Evolutionary conservation across 2,329 filamentous ascomycete species (phyloP), one percentile per base, ranked within the genome.

Genomic region (Ophiostoma angusticollis): DNA sequence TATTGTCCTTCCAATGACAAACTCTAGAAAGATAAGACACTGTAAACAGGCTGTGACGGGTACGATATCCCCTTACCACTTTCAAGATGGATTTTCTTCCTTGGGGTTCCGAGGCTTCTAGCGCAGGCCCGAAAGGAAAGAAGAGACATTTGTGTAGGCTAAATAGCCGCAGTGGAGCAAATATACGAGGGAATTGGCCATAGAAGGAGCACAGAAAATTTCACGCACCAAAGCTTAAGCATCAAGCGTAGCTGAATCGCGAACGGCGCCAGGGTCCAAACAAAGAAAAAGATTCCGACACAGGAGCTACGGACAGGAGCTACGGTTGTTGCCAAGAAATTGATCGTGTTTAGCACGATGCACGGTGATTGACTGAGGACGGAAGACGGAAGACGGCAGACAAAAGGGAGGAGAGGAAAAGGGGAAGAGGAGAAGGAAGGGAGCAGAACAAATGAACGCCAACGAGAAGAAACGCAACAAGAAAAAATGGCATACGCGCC

Each of bases 111-210:
- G 23, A 6, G 13, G 23, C 18, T 27, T 14, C 30, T 39, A 34
- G 30, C 16, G 23, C 30, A 13, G 8, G 12, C 17, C 16, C 21
- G 22, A 32, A 22, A 28, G 24, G 6, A 29, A 29, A 29, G 24
- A 33, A 19, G 16, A 16, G 30, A 23, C 23, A 16, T 19, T 21
- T 24, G 19, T 18, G 37, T 32, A 24, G 32, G 31, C 38, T 40
- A 35, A 40, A 35, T 40, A 35, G 31, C 38, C 25, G 19, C 32
- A 17, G 32, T 35, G 27, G 38, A 17, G 31, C n/a, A 31, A 30
- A 5, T 11, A 40, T 13, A 31, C 27, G 24, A 38, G 32, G 25
- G 23, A 35, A 35, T 29, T 23, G 29, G n/a, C n/a, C n/a, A n/a
- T n/a, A 31, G 14, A 25, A 25, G 25, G 12, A 17, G 16, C 9